Conservation (phyloP, 192 early-diverging fungal species). For the Coemansia sp. region DNA sequence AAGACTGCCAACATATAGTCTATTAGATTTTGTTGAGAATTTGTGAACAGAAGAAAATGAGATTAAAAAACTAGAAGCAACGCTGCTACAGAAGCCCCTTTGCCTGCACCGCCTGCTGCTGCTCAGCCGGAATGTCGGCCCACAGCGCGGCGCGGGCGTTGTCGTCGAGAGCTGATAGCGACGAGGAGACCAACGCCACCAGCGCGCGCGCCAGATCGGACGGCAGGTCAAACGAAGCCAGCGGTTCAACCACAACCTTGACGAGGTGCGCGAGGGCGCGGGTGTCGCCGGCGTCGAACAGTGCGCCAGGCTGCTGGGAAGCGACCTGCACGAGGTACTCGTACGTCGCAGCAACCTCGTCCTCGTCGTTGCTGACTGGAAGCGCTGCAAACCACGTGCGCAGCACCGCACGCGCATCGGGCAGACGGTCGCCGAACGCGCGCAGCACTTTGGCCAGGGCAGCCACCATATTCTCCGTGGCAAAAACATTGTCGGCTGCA, state of each 20-base stretch:
- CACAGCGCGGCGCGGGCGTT: slow-evolving; percentile 31
- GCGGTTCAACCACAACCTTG: slow-evolving; percentile 30
- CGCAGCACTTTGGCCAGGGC: slow-evolving; percentile 88
- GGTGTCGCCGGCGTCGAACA: slow-evolving; percentile 18
- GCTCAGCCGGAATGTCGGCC: slow-evolving; percentile 40
- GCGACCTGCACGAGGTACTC: slow-evolving; percentile 73
- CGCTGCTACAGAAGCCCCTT: slow-evolving; percentile 15
- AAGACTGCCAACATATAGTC: too few species aligned
- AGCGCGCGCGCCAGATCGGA: slow-evolving; percentile 36
- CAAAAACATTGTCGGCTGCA: slow-evolving; percentile 72
- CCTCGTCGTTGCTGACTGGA: slow-evolving; percentile 85
- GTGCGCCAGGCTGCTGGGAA: slow-evolving; percentile 39
- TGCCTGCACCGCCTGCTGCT: slow-evolving; percentile 49
- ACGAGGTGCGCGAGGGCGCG: slow-evolving; percentile 39
- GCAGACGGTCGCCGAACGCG: slow-evolving; percentile 57
- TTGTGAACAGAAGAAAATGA: slow-evolving; percentile 4
- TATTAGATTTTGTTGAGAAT: too few species aligned
- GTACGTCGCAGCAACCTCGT: slow-evolving; percentile 79
- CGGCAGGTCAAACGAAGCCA: slow-evolving; percentile 31
- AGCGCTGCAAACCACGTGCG: slow-evolving; percentile 75
- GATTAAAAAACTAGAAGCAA: slow-evolving; percentile 1
- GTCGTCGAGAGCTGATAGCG: slow-evolving; percentile 34
- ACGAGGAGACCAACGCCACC: slow-evolving; percentile 22
- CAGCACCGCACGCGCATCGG: slow-evolving; percentile 62
- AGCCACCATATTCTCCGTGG: slow-evolving; percentile 92